These are phyloP conservation scores for Fraxinus americana DNA, from an alignment of 257 asterid species.

Conservation along the genomic window DNA sequence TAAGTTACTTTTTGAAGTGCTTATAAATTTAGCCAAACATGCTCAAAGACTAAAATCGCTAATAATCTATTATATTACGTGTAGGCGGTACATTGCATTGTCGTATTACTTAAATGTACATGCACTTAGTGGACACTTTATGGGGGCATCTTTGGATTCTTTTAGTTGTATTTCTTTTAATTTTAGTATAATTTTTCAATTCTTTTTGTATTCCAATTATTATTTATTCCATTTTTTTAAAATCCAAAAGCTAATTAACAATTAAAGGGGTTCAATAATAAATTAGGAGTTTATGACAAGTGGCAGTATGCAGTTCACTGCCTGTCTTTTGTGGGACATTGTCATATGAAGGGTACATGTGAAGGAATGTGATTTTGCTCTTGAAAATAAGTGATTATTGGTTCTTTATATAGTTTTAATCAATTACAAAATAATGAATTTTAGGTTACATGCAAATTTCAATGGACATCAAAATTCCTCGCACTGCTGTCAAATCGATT, in stretches of 20 bases:
- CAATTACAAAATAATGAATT: background rate
- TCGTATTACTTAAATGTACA: background rate
- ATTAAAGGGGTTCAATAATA: background rate
- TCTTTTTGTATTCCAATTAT: background rate
- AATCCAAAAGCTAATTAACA: background rate
- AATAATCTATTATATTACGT: background rate
- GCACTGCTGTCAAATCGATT: background rate
- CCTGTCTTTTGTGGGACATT: background rate
- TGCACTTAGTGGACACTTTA: slow-evolving; percentile 1
- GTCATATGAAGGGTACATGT: background rate
- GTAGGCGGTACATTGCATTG: background rate
- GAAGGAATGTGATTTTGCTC: background rate
- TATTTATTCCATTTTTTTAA: background rate
- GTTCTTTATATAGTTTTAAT: background rate
- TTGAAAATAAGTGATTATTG: background rate
- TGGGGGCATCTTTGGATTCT: background rate
- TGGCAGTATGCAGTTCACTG: background rate
- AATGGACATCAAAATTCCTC: background rate
- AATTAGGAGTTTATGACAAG: background rate
- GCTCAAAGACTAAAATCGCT: background rate
- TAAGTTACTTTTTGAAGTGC: too few relatives aligned
- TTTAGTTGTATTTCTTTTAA: background rate
- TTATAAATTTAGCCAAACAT: too few relatives aligned
- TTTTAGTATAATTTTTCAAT: background rate
- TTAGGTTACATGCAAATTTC: background rate